Percentiles rank a stretch among this genome's conserved stretches.
Conservation (phyloP, 352 stramenopile species). For the Pythium utonaiense region DNA sequence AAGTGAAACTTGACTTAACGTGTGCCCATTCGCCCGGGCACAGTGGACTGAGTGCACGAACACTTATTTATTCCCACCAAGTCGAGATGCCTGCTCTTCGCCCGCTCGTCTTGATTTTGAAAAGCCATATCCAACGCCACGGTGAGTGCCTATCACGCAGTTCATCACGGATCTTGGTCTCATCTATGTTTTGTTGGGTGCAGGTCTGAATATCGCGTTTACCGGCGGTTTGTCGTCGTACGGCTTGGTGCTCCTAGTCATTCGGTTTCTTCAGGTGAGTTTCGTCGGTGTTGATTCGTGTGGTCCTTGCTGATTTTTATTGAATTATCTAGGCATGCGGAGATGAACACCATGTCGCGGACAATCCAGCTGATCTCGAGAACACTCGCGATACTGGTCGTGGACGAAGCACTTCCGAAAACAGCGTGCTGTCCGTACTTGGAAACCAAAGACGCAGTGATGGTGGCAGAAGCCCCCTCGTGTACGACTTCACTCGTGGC, state of each 20-base stretch:
- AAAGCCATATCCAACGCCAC: constrained; percentile 67
- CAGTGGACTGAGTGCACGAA: constrained; percentile 90
- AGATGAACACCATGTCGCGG: constrained; percentile 52
- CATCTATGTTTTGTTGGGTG: background rate
- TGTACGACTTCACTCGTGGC: constrained; percentile 67
- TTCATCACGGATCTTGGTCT: background rate
- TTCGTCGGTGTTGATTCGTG: too few relatives aligned
- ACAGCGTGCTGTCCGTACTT: background rate
- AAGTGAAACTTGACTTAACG: constrained; percentile 91
- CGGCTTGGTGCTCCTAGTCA: constrained; percentile 92
- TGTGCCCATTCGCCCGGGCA: constrained; percentile 93
- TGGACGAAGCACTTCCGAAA: constrained; percentile 31
- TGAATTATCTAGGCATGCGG: constrained; percentile 51
- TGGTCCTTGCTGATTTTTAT: background rate
- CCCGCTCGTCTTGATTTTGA: constrained; percentile 94
- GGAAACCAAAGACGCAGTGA: background rate
- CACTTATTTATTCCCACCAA: constrained; percentile 90
- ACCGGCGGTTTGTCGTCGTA: constrained; percentile 96
- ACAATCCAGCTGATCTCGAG: constrained; percentile 18
- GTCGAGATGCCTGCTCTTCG: constrained; percentile 91
- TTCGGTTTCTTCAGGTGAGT: constrained; percentile 93
- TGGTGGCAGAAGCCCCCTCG: constrained; percentile 24
- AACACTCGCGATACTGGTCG: background rate
- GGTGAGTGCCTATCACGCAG: constrained; percentile 27
- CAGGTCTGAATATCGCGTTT: constrained; percentile 92